Conservation (phyloP, 1,139 yeast genomes). For the Zhuliangozyma parablackwelliae region DNA sequence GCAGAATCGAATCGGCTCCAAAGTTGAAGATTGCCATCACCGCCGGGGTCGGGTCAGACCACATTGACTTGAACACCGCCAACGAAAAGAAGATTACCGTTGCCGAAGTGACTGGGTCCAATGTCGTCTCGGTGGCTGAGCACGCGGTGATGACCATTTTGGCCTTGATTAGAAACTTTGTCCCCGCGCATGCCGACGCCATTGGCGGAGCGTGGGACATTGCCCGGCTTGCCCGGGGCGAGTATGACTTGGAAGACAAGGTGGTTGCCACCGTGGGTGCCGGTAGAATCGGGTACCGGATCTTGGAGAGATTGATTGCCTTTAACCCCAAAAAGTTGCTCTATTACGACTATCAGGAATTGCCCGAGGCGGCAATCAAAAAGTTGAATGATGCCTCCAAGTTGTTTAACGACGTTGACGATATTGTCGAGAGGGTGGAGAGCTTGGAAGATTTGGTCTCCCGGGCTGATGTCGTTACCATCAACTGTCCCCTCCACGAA, state of each 20-base stretch:
- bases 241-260: constrained; percentile 73
- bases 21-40: constrained; percentile 70
- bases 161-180: constrained; percentile 69
- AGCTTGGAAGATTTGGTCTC: constrained; percentile 63
- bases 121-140: constrained; percentile 78
- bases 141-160: constrained; percentile 75
- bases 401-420: constrained; percentile 33
- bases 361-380: constrained; percentile 54
- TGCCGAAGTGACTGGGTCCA: constrained; percentile 78
- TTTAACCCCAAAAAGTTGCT: constrained; percentile 71
- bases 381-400: constrained; percentile 42
- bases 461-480: constrained; percentile 69
- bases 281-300: constrained; percentile 78
- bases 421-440: constrained; percentile 56
- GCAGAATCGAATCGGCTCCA: constrained; percentile 65
- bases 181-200: constrained; percentile 73
- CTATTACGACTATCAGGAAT: constrained; percentile 72
- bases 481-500: constrained; percentile 76
- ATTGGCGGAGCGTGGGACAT: constrained; percentile 66
- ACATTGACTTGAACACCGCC: constrained; percentile 71
- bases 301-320: constrained; percentile 66
- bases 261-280: constrained; percentile 77
- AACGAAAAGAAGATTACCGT: constrained; percentile 62
- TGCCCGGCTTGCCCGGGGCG: constrained; percentile 70
- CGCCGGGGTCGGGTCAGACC: constrained; percentile 86